Evolutionary conservation across 1,284 basidiomycete genomes (phyloP).

Genomic region (Apiotrichum montevideense): DNA sequence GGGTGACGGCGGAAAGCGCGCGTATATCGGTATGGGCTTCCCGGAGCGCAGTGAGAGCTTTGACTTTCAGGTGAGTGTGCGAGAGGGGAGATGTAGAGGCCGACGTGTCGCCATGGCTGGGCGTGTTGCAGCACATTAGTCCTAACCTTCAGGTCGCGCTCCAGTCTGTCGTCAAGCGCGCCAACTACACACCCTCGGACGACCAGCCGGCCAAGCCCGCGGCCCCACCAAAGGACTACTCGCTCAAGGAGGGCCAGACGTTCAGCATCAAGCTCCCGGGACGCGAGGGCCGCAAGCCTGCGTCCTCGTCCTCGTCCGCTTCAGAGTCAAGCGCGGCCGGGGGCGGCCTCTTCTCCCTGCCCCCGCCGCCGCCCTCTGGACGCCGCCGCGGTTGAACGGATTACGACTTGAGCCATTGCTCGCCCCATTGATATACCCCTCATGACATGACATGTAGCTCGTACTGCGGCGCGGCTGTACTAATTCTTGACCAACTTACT

Average conservation of each 20-base stretch:
- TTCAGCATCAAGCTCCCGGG: constrained; percentile 88
- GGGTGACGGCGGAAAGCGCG: constrained; percentile 69
- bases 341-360: constrained; percentile 33
- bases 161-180: constrained; percentile 88
- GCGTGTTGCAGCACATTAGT: constrained; percentile 54
- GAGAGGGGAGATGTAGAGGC: not conserved
- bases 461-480: no score
- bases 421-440: not conserved
- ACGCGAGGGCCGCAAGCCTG: constrained; percentile 27
- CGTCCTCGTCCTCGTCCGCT: constrained; percentile 1
- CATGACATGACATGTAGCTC: constrained; percentile 1
- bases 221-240: constrained; percentile 89
- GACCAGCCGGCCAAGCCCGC: constrained; percentile 48
- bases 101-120: not conserved
- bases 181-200: constrained; percentile 20
- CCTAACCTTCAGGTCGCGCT: constrained; percentile 60
- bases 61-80: constrained; percentile 57
- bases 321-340: constrained; percentile 4
- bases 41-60: constrained; percentile 85
- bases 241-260: constrained; percentile 91
- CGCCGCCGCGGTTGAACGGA: constrained; percentile 1
- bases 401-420: no score
- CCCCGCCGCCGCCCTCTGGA: constrained; percentile 43
- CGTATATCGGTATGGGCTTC: constrained; percentile 92
- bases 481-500: no score